These are phyloP conservation scores for Kodamaea laetipori DNA, from an alignment of 805 yeast genomes.

Conservation along the genomic window DNA sequence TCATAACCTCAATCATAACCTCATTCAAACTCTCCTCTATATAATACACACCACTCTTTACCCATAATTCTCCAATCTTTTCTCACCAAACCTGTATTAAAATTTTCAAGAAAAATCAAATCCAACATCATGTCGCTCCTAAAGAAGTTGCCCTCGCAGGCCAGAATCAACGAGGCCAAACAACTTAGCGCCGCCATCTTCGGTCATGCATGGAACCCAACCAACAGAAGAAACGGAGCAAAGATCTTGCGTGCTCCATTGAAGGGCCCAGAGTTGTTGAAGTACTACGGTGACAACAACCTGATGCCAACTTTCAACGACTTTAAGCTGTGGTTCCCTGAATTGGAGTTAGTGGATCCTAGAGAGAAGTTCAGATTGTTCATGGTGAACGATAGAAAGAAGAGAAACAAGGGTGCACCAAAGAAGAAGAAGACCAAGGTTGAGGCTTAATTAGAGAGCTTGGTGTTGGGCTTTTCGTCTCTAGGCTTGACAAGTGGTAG, in stretches of 20 bases:
- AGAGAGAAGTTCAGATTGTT: slow-evolving; percentile 69
- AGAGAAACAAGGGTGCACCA: slow-evolving; percentile 90
- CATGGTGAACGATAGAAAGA: slow-evolving; percentile 65
- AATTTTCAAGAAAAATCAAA: slow-evolving; percentile 2
- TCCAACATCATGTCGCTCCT: slow-evolving; percentile 26
- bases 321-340: slow-evolving; percentile 55
- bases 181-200: slow-evolving; percentile 67
- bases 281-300: slow-evolving; percentile 70
- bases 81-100: not conserved
- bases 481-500: too few relatives aligned
- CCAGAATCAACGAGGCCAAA: slow-evolving; percentile 56
- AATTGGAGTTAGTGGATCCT: slow-evolving; percentile 58
- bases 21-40: too few relatives aligned
- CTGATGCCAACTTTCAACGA: slow-evolving; percentile 66
- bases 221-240: slow-evolving; percentile 66
- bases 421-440: too few relatives aligned
- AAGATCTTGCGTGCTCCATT: slow-evolving; percentile 67
- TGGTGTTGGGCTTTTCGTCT: too few relatives aligned
- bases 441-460: too few relatives aligned
- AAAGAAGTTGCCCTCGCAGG: slow-evolving; percentile 40
- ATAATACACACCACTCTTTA: not conserved
- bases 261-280: slow-evolving; percentile 68
- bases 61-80: not conserved
- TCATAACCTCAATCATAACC: too few relatives aligned
- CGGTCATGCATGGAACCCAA: slow-evolving; percentile 71